Percentiles rank a stretch among this genome's conserved stretches.
Evolutionary conservation across 768 basidiomycete genomes (phyloP).

Genomic region (Strobilomyces echinocephalus): DNA sequence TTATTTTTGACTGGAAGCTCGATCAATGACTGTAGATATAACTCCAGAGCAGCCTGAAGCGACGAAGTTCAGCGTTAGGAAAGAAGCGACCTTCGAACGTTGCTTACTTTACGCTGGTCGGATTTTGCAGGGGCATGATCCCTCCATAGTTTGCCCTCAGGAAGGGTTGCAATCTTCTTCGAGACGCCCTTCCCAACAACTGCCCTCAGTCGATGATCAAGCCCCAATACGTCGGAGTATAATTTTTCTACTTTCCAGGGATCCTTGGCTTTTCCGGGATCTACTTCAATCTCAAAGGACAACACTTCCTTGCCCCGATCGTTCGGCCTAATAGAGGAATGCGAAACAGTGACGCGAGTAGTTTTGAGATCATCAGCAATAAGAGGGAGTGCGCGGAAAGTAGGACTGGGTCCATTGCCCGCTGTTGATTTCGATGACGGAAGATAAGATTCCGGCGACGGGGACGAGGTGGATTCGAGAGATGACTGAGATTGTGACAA

Average conservation of each 20-base stretch:
- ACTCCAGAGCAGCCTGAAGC: slow-evolving; percentile 66
- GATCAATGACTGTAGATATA: slow-evolving; percentile 81
- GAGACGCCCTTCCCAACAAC: slow-evolving; percentile 55
- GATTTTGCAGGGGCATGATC: slow-evolving; percentile 96
- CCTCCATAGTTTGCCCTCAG: slow-evolving; percentile 92
- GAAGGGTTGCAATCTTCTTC: slow-evolving; percentile 76
- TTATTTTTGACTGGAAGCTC: slow-evolving; percentile 81
- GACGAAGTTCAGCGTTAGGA: slow-evolving; percentile 8
- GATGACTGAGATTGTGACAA: slow-evolving; percentile 24
- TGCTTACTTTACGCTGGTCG: slow-evolving; percentile 87
- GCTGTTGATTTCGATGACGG: slow-evolving; percentile 22
- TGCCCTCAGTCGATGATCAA: slow-evolving; percentile 73
- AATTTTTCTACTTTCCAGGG: slow-evolving; percentile 87
- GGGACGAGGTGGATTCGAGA: slow-evolving; percentile 20
- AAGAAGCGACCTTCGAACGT: not conserved
- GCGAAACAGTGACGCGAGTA: slow-evolving; percentile 66
- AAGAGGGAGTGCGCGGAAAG: slow-evolving; percentile 71
- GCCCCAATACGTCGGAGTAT: slow-evolving; percentile 85
- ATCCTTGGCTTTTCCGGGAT: slow-evolving; percentile 66
- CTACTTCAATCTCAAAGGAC: slow-evolving; percentile 77
- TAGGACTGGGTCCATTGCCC: slow-evolving; percentile 30
- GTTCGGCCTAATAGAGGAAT: slow-evolving; percentile 82
- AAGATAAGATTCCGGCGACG: slow-evolving; percentile 29
- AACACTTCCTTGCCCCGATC: slow-evolving; percentile 90
- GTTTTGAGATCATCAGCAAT: slow-evolving; percentile 66